Percentiles rank a stretch among this genome's conserved stretches.
Evolutionary conservation across 2,329 filamentous ascomycete species (phyloP).

Genomic region (Orbilia javanica): DNA sequence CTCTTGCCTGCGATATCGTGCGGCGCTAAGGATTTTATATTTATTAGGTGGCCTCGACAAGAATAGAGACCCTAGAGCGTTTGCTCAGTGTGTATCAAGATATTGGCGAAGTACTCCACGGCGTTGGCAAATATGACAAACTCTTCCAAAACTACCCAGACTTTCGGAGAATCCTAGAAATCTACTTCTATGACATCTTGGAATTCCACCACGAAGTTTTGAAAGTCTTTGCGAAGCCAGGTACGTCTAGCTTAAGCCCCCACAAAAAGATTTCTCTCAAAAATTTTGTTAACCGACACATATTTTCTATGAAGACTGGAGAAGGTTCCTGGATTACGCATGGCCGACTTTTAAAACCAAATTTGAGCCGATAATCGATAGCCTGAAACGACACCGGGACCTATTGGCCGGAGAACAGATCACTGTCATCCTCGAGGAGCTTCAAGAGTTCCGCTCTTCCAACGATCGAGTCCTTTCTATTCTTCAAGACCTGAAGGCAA

Average conservation of each 20-base stretch:
- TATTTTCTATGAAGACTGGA: conserved; percentile 45
- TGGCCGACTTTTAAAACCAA: conserved; percentile 59
- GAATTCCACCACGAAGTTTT: conserved; percentile 60
- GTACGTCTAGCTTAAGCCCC: background rate
- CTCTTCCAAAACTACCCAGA: conserved; percentile 48
- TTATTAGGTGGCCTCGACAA: conserved; percentile 29
- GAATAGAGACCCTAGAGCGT: conserved; percentile 56
- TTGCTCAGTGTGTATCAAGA: conserved; percentile 60
- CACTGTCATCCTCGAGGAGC: conserved; percentile 41
- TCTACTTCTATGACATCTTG: conserved; percentile 60
- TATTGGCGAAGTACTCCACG: conserved; percentile 60
- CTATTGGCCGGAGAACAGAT: conserved; percentile 58
- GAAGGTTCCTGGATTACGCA: conserved; percentile 34
- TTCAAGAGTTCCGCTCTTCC: conserved; percentile 24
- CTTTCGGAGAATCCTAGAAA: conserved; percentile 57
- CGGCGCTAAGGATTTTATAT: background rate
- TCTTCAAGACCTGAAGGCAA: background rate
- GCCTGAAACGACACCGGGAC: conserved; percentile 59
- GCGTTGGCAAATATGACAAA: conserved; percentile 58
- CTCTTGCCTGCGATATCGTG: background rate
- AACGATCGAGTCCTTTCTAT: background rate
- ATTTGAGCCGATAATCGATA: conserved; percentile 59
- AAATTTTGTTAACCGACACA: background rate
- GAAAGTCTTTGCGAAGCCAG: conserved; percentile 58
- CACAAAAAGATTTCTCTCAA: no score